A percentile compares a stretch with the other conserved stretches of the same genome.
These are phyloP conservation scores for Suillus sp. DNA, from an alignment of 768 basidiomycete genomes.

Conservation along the genomic window DNA sequence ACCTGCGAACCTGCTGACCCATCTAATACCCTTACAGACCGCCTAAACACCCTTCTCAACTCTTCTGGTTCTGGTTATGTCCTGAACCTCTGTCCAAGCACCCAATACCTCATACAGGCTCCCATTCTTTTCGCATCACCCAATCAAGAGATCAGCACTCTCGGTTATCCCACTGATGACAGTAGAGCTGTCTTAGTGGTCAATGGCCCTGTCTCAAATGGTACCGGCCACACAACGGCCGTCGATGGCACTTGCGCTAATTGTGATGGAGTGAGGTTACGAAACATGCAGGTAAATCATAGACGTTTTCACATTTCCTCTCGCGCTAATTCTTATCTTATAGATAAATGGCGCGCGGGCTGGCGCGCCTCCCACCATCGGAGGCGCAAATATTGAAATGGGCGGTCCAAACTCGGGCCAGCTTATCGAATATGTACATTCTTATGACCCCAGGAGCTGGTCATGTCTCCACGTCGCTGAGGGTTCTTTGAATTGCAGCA, in stretches of 20 bases:
- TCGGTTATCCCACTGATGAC: conserved; percentile 70
- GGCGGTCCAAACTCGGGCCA: conserved; percentile 75
- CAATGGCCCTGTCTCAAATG: conserved; percentile 54
- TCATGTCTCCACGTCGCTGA: conserved; percentile 79
- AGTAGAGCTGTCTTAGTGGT: conserved; percentile 72
- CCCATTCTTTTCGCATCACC: conserved; percentile 67
- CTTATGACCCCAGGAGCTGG: conserved; percentile 80
- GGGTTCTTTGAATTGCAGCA: conserved; percentile 65
- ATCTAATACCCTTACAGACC: conserved; percentile 60
- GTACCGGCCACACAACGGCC: conserved; percentile 71
- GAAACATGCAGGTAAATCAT: conserved; percentile 66
- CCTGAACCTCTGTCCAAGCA: conserved; percentile 64
- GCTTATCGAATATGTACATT: conserved; percentile 74
- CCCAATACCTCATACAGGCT: conserved; percentile 63
- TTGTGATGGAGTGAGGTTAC: conserved; percentile 61
- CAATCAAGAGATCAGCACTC: conserved; percentile 81
- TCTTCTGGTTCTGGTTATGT: conserved; percentile 67
- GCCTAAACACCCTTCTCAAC: conserved; percentile 64
- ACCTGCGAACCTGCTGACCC: conserved; percentile 52
- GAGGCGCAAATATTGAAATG: conserved; percentile 84
- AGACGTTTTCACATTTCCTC: neutral
- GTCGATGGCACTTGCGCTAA: conserved; percentile 64
- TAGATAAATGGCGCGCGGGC: conserved; percentile 76
- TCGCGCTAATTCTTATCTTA: conserved; percentile 5
- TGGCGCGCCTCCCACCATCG: conserved; percentile 50